These are phyloP conservation scores for Actinidia chinensis DNA, from an alignment of 179 eudicot species.

Conservation along the genomic window DNA sequence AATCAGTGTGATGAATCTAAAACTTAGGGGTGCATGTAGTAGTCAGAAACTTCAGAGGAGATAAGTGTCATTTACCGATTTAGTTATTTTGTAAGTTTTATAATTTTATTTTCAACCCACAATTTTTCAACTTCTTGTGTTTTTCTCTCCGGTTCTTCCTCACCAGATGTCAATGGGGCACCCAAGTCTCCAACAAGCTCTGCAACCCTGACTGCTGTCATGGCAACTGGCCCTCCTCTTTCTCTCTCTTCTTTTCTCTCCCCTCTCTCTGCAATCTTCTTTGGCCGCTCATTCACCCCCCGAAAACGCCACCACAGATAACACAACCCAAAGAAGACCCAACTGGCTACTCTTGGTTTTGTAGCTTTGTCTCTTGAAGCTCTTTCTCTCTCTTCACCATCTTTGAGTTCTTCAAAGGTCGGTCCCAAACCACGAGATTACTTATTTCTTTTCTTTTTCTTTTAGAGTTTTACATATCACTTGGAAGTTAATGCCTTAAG, in stretches of 20 bases:
- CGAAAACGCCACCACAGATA: neutral
- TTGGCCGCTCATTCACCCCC: constrained; percentile 4
- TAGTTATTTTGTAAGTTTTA: too few relatives aligned
- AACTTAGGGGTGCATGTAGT: too few relatives aligned
- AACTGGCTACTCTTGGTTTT: neutral
- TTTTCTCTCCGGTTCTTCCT: neutral
- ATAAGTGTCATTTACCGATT: neutral
- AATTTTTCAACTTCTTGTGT: neutral
- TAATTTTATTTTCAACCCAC: neutral
- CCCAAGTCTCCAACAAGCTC: constrained; percentile 7
- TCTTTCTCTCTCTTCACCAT: neutral
- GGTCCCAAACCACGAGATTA: neutral
- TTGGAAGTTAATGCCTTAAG: constrained; percentile 6
- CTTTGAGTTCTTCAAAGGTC: constrained; percentile 13
- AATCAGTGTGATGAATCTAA: too few relatives aligned
- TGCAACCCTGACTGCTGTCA: constrained; percentile 11
- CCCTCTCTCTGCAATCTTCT: neutral
- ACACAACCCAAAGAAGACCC: neutral
- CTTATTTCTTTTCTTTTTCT: neutral
- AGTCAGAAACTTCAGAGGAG: too few relatives aligned
- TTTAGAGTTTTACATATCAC: neutral
- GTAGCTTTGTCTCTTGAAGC: neutral
- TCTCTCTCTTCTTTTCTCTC: constrained; percentile 8
- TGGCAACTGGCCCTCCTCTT: neutral
- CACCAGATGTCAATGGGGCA: constrained; percentile 19